These are phyloP conservation scores for Drosera capensis DNA, from an alignment of 148 eudicot genomes.

Conservation along the genomic window DNA sequence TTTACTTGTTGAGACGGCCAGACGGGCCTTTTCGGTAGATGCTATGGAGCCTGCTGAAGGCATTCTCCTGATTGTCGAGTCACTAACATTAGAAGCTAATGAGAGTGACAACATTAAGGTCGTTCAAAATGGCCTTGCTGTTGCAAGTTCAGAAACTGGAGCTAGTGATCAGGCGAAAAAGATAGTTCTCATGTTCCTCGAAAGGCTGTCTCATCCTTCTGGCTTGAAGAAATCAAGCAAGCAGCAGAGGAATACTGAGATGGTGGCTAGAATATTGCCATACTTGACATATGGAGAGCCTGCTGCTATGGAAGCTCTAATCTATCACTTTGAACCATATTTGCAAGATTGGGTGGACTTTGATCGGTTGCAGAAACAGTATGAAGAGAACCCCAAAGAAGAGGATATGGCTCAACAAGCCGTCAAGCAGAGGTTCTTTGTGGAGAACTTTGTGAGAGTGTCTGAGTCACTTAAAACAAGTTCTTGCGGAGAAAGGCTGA, in stretches of 20 bases:
- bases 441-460: slow-evolving; percentile 93
- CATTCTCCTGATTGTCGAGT: slow-evolving; percentile 87
- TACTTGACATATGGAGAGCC: slow-evolving; percentile 97
- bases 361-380: slow-evolving; percentile 60
- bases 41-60: slow-evolving; percentile 99
- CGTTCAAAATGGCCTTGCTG: slow-evolving; percentile 53
- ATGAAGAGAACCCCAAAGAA: slow-evolving; percentile 64
- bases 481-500: slow-evolving; percentile 91
- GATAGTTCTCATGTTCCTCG: slow-evolving; percentile 93
- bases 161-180: slow-evolving; percentile 91
- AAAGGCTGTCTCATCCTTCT: slow-evolving; percentile 74
- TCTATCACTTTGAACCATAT: slow-evolving; percentile 79
- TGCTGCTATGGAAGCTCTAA: slow-evolving; percentile 93
- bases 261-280: slow-evolving; percentile 98
- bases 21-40: slow-evolving; percentile 94
- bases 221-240: slow-evolving; percentile 80
- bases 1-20: slow-evolving; percentile 88
- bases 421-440: slow-evolving; percentile 62
- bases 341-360: slow-evolving; percentile 70
- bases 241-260: slow-evolving; percentile 97
- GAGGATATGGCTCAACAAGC: slow-evolving; percentile 62
- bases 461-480: slow-evolving; percentile 96
- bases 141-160: slow-evolving; percentile 66
- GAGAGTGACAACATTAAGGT: slow-evolving; percentile 74
- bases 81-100: slow-evolving; percentile 91